Percentiles rank a stretch among this genome's conserved stretches.
Conservation (phyloP, 352 stramenopile genomes). For the Phytophthora lateralis region DNA sequence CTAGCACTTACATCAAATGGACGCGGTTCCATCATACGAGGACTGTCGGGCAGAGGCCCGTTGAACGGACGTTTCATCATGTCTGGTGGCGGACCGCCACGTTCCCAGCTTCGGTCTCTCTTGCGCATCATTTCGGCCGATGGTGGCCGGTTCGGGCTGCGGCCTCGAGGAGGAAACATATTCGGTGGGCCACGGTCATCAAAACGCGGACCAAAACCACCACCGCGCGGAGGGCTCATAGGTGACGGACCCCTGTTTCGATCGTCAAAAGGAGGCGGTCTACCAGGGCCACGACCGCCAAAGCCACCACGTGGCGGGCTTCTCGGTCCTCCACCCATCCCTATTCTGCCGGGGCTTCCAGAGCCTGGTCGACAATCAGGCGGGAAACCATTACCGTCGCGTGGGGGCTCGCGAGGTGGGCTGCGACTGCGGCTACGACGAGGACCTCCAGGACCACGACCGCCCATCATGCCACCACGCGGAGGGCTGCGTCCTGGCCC, state of each 20-base stretch:
- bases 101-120: constrained; percentile 50
- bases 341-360: constrained; percentile 17
- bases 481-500: constrained; percentile 34
- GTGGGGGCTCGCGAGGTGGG: constrained; percentile 17
- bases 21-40: constrained; percentile 38
- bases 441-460: constrained; percentile 25
- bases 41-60: constrained; percentile 31
- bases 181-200: constrained; percentile 32
- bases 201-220: constrained; percentile 36
- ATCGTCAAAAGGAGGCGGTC: constrained; percentile 26
- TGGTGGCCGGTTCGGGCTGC: constrained; percentile 39
- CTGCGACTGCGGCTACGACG: constrained; percentile 33
- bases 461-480: constrained; percentile 26
- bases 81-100: constrained; percentile 26
- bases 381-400: constrained; percentile 30
- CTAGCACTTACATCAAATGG: constrained; percentile 33
- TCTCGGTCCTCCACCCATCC: constrained; percentile 2
- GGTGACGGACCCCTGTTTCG: constrained; percentile 20
- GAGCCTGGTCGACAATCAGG: constrained; percentile 15
- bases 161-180: constrained; percentile 43
- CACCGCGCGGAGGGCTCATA: constrained; percentile 39
- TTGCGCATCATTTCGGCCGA: constrained; percentile 42
- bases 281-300: constrained; percentile 20
- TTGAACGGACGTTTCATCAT: constrained; percentile 32
- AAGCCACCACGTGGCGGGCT: constrained; percentile 33